Conservation (phyloP, 768 basidiomycete genomes). For the Macrolepiota dolichaula region DNA sequence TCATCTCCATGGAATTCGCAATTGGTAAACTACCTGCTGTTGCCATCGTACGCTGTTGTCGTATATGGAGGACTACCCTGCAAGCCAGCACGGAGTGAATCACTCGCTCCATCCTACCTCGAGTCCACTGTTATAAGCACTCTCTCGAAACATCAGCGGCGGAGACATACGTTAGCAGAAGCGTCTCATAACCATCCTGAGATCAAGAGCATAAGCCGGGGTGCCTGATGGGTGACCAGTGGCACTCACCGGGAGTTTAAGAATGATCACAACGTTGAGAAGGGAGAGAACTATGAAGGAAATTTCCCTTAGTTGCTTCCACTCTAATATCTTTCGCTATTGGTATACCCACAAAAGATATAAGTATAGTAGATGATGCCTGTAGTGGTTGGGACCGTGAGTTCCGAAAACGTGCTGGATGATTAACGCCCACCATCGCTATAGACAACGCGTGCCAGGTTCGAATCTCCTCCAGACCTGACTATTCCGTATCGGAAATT, state of each 20-base stretch:
- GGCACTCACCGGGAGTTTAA: background rate
- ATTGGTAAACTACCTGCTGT: too few relatives aligned
- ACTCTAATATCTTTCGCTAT: background rate
- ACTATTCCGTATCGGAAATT: background rate
- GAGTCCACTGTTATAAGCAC: background rate
- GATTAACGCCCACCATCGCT: background rate
- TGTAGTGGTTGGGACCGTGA: background rate
- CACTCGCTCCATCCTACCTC: background rate
- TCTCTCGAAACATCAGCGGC: background rate
- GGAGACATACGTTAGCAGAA: background rate
- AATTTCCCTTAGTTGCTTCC: background rate
- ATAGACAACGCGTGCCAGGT: background rate
- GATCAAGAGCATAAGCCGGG: background rate
- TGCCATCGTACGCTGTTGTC: background rate
- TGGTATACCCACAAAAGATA: background rate
- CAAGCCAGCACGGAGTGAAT: conserved; percentile 3
- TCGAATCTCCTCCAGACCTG: background rate
- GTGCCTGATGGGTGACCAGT: background rate
- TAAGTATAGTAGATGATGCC: conserved; percentile 4
- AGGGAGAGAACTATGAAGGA: background rate
- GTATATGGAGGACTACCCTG: conserved; percentile 5
- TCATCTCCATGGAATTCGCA: background rate
- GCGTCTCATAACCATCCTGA: background rate
- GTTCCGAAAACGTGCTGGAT: background rate
- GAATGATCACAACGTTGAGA: background rate